Conservation (phyloP, 148 eudicot genomes). For the Chenopodium berlandieri region DNA sequence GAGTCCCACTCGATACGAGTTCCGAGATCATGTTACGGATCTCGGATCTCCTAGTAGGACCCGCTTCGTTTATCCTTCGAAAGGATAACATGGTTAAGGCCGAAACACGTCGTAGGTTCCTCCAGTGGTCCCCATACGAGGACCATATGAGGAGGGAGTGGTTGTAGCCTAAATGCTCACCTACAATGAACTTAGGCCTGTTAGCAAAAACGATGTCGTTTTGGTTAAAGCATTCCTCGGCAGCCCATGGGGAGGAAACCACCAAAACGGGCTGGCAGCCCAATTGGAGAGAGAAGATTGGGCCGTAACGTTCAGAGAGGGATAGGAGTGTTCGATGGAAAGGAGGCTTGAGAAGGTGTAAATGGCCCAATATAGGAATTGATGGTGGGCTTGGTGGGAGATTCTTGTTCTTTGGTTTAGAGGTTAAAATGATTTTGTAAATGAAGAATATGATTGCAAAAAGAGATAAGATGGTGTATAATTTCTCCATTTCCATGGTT, state of each 20-base stretch:
- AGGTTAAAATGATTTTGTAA: background rate
- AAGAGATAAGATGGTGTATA: background rate
- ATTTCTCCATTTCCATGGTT: slow-evolving; percentile 10
- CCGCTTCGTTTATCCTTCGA: slow-evolving; percentile 15
- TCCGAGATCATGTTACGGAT: slow-evolving; percentile 14
- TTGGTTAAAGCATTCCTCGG: slow-evolving; percentile 29
- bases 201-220: slow-evolving; percentile 33
- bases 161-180: slow-evolving; percentile 27
- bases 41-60: slow-evolving; percentile 19
- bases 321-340: slow-evolving; percentile 20
- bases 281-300: slow-evolving; percentile 23
- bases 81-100: slow-evolving; percentile 24
- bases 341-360: slow-evolving; percentile 35
- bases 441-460: slow-evolving; percentile 6
- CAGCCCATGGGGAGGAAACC: slow-evolving; percentile 30
- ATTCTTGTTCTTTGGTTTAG: slow-evolving; percentile 7
- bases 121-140: slow-evolving; percentile 37
- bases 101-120: slow-evolving; percentile 30
- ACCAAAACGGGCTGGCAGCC: slow-evolving; percentile 24
- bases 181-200: slow-evolving; percentile 24
- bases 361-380: slow-evolving; percentile 37
- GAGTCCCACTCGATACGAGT: background rate
- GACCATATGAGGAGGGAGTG: slow-evolving; percentile 20
- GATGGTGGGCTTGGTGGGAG: slow-evolving; percentile 40
- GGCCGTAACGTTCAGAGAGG: slow-evolving; percentile 28